Evolutionary conservation across 2,329 filamentous ascomycete species (phyloP).

Genomic region (Nemania diffusa): DNA sequence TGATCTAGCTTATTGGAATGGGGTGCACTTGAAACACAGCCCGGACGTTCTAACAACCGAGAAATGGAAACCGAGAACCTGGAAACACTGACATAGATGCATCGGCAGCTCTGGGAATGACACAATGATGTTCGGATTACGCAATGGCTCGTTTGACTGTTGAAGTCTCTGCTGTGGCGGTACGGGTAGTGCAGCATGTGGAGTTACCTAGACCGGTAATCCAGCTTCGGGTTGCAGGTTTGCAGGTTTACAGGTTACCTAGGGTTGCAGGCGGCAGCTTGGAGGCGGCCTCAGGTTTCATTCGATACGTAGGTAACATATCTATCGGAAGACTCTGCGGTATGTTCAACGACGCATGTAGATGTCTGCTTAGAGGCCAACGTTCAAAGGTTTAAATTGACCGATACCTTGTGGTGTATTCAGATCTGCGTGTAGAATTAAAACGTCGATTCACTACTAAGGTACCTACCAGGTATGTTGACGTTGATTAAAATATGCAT

Average conservation of each 20-base stretch:
- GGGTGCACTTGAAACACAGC: not conserved
- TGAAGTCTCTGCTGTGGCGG: slow-evolving; percentile 1
- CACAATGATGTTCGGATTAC: slow-evolving; percentile 17
- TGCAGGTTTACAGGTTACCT: no score
- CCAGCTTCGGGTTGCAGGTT: not conserved
- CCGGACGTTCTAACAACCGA: not conserved
- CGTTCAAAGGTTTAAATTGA: no score
- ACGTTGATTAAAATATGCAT: not conserved
- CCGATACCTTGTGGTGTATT: no score
- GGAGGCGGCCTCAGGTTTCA: no score
- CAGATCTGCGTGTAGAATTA: no score
- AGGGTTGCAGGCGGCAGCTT: not conserved
- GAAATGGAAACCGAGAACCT: not conserved
- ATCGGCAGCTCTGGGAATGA: not conserved
- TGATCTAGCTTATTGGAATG: slow-evolving; percentile 1
- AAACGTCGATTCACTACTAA: no score
- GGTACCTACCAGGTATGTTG: no score
- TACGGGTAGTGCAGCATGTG: not conserved
- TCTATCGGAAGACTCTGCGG: not conserved
- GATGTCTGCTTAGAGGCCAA: no score
- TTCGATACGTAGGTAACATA: no score
- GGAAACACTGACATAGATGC: not conserved
- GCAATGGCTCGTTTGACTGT: slow-evolving; percentile 3
- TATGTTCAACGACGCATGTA: no score
- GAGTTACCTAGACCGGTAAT: not conserved